Conservation (phyloP, 352 stramenopile species). For the Phytopythium delawarense region DNA sequence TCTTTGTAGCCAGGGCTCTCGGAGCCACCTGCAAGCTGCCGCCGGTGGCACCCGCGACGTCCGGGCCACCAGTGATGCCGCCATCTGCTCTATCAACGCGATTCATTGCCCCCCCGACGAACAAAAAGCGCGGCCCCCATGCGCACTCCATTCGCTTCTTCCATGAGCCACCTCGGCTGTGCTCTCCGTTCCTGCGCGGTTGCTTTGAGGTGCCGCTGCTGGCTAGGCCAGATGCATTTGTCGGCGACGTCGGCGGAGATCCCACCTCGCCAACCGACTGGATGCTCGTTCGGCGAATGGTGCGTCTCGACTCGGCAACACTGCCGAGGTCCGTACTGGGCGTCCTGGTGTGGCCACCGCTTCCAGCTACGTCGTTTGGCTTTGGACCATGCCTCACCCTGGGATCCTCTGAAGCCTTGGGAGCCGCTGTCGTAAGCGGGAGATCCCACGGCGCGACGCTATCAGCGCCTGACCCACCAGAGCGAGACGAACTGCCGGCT, state of each 20-base stretch:
- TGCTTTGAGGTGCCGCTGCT: background rate
- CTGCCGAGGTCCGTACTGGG: background rate
- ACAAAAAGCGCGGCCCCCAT: slow-evolving; percentile 56
- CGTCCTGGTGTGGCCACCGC: background rate
- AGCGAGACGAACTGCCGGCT: slow-evolving; percentile 15
- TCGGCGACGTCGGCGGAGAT: background rate
- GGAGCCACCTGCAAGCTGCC: background rate
- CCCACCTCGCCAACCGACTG: background rate
- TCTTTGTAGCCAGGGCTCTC: background rate
- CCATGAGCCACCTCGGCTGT: slow-evolving; percentile 31
- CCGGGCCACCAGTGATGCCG: background rate
- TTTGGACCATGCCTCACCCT: background rate
- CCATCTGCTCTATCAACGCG: background rate
- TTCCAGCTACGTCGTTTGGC: background rate
- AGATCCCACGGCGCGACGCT: slow-evolving; percentile 73
- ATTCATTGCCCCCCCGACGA: slow-evolving; percentile 18
- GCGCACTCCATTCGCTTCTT: slow-evolving; percentile 51
- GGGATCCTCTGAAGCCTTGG: background rate
- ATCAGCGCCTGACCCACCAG: slow-evolving; percentile 22
- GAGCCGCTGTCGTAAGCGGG: slow-evolving; percentile 34
- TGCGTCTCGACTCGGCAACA: background rate
- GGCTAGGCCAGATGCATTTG: background rate
- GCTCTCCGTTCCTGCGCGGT: background rate
- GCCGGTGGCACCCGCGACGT: background rate
- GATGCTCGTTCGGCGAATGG: slow-evolving; percentile 2